Evolutionary conservation across 805 yeast species (phyloP).

Genomic region (Teunomyces lycoperdinae): DNA sequence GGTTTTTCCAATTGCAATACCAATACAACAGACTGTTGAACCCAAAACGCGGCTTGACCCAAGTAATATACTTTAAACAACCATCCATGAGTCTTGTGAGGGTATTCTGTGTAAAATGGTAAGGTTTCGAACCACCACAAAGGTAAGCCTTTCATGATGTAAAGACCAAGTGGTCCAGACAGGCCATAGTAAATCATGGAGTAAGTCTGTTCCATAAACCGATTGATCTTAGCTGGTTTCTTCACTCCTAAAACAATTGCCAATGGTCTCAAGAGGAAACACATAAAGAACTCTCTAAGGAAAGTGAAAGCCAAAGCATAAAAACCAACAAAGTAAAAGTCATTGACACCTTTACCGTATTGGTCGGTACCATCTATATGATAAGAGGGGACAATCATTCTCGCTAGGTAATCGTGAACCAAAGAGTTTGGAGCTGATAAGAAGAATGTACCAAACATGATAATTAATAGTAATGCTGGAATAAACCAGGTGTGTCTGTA

Average conservation of each 20-base stretch:
- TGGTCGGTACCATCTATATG: constrained; percentile 57
- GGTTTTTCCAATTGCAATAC: constrained; percentile 88
- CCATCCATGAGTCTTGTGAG: constrained; percentile 72
- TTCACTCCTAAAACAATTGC: constrained; percentile 54
- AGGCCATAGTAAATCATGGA: constrained; percentile 75
- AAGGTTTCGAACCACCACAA: constrained; percentile 88
- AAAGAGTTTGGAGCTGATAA: constrained; percentile 56
- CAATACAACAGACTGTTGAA: constrained; percentile 87
- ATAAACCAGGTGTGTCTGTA: constrained; percentile 69
- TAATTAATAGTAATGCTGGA: constrained; percentile 51
- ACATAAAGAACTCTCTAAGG: constrained; percentile 88
- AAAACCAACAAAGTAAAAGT: constrained; percentile 73
- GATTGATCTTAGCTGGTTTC: constrained; percentile 54
- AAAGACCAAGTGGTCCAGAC: constrained; percentile 83
- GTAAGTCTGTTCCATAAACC: constrained; percentile 94
- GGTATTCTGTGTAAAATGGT: constrained; percentile 75
- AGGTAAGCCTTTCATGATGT: constrained; percentile 77
- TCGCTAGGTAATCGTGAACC: constrained; percentile 55
- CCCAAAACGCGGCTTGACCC: constrained; percentile 96
- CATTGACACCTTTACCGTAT: constrained; percentile 87
- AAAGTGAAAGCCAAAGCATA: constrained; percentile 88
- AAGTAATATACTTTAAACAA: constrained; percentile 79
- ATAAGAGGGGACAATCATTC: constrained; percentile 66
- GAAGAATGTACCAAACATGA: constrained; percentile 44
- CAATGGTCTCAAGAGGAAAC: constrained; percentile 69